phyloP scores from a whole-genome alignment of 495 filamentous ascomycete genomes.

The Neurospora sp. region DNA sequence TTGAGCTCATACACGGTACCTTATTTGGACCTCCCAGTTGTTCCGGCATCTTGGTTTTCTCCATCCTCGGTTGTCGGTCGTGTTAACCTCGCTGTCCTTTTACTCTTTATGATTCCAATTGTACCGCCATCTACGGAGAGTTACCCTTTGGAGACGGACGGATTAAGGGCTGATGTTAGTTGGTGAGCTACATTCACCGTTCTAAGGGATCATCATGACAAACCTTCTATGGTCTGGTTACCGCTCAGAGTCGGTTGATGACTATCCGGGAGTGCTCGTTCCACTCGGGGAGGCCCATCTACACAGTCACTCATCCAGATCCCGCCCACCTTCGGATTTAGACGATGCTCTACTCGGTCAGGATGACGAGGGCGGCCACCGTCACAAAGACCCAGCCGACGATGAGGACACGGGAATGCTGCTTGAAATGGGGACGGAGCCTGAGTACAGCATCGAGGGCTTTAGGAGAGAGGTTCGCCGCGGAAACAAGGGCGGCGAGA shows the following conservation, averaged over 20 bases:
- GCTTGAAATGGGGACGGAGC: conserved; percentile 22
- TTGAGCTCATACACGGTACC: background rate
- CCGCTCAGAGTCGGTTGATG: conserved; percentile 28
- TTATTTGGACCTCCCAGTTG: background rate
- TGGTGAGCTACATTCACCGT: background rate
- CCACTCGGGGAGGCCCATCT: conserved; percentile 37
- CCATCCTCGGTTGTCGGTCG: background rate
- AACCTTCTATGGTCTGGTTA: conserved; percentile 5
- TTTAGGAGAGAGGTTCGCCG: conserved; percentile 33
- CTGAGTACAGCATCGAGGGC: conserved; percentile 42
- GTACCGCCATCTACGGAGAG: background rate
- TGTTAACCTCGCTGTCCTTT: background rate
- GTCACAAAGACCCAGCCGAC: conserved; percentile 21
- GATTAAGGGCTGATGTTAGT: background rate
- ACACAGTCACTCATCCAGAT: conserved; percentile 34
- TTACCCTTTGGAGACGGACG: background rate
- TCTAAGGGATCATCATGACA: background rate
- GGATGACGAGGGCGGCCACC: conserved; percentile 11
- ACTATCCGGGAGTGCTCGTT: conserved; percentile 35
- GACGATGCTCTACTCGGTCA: conserved; percentile 17
- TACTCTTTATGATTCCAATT: background rate
- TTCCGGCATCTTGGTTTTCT: background rate
- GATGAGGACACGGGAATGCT: conserved; percentile 31
- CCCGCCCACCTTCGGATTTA: conserved; percentile 21
- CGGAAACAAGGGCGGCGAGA: conserved; percentile 25